A percentile compares a stretch with the other conserved stretches of the same genome.
Conservation (phyloP, 768 basidiomycete genomes). For the Trametes elegans region DNA sequence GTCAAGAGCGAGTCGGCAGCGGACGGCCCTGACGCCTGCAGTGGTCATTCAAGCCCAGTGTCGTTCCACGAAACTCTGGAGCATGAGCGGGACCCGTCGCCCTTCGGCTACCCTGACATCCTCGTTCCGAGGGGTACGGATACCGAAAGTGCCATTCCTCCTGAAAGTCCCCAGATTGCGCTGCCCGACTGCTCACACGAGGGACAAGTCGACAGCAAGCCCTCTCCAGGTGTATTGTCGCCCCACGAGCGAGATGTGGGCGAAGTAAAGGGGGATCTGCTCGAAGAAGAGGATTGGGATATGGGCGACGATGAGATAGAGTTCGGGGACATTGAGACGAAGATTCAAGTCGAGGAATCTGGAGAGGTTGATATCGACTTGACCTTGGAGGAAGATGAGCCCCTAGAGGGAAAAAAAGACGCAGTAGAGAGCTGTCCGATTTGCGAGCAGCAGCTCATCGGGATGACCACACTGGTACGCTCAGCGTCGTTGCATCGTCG, state of each 20-base stretch:
- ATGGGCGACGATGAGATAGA: conserved; percentile 70
- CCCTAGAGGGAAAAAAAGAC: background rate
- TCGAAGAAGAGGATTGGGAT: conserved; percentile 56
- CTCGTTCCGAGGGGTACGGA: background rate
- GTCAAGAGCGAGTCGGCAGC: background rate
- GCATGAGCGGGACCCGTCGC: background rate
- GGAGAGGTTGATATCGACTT: conserved; percentile 30
- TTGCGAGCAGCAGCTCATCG: conserved; percentile 30
- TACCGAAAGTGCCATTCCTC: background rate
- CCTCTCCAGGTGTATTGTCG: background rate
- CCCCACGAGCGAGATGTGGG: background rate
- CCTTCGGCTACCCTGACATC: conserved; percentile 13
- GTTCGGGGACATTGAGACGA: conserved; percentile 30
- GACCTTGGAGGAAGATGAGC: conserved; percentile 19
- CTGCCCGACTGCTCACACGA: conserved; percentile 5
- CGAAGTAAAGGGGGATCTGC: background rate
- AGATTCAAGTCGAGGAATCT: conserved; percentile 27
- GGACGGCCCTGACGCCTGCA: background rate
- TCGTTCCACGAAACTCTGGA: background rate
- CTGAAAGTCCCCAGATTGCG: too few species aligned
- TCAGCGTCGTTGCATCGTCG: background rate
- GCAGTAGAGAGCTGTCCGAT: conserved; percentile 30
- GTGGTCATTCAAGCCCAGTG: background rate
- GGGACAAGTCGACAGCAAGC: background rate
- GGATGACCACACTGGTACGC: conserved; percentile 30